Percentiles rank a stretch among this genome's conserved stretches.
phyloP scores from a whole-genome alignment of 1,284 basidiomycete species.

The Marasmius oreades region DNA sequence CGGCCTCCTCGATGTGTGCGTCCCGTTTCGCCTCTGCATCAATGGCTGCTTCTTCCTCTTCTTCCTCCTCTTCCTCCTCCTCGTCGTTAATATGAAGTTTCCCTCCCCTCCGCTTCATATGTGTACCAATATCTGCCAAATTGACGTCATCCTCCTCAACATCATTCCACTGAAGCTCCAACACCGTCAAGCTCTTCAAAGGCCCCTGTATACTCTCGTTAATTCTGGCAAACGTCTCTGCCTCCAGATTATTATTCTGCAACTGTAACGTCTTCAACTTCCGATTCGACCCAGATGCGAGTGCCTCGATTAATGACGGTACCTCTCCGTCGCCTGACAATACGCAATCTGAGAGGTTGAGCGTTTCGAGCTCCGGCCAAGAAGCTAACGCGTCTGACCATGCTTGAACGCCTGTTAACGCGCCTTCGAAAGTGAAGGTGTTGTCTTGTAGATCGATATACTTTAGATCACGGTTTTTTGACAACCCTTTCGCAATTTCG shows the following conservation, averaged over 20 bases:
- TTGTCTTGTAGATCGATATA: constrained; percentile 95
- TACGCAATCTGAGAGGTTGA: constrained; percentile 93
- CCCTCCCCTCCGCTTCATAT: constrained; percentile 68
- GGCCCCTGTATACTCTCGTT: constrained; percentile 62
- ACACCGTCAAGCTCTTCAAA: constrained; percentile 51
- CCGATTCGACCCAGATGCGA: constrained; percentile 71
- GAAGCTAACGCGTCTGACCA: constrained; percentile 70
- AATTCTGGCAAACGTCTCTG: constrained; percentile 64
- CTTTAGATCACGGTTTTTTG: constrained; percentile 66
- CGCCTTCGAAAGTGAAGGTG: constrained; percentile 77
- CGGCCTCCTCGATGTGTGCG: constrained; percentile 19
- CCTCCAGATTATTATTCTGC: constrained; percentile 89
- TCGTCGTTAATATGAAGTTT: constrained; percentile 60
- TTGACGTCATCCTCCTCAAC: constrained; percentile 79
- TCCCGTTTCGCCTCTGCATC: constrained; percentile 32
- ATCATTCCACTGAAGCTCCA: constrained; percentile 90
- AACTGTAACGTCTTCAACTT: constrained; percentile 76
- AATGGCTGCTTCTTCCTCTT: constrained; percentile 48
- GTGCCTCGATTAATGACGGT: constrained; percentile 60
- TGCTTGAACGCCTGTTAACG: constrained; percentile 47
- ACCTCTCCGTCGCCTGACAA: constrained; percentile 69
- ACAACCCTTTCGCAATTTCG: constrained; percentile 76
- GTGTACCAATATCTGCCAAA: constrained; percentile 60
- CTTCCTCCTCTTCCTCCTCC: constrained; percentile 80
- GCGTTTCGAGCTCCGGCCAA: constrained; percentile 71